Evolutionary conservation across 306 rosid genomes (phyloP).

Genomic region (Macrotyloma uniflorum): DNA sequence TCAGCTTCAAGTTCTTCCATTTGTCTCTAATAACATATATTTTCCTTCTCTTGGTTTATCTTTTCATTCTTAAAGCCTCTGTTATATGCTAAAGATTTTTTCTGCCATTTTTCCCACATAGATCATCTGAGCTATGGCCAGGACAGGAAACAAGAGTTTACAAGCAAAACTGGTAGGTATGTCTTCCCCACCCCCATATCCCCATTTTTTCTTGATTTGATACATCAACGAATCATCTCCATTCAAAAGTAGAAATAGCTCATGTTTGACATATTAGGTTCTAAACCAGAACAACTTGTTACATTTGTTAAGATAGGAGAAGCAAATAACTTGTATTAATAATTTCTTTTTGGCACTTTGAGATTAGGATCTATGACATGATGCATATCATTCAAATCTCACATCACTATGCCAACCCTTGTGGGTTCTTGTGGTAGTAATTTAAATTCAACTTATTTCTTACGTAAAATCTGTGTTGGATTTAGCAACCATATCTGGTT

Average conservation of each 20-base stretch:
- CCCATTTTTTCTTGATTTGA: background rate
- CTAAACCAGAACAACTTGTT: background rate
- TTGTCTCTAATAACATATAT: background rate
- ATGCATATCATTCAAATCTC: too few species aligned
- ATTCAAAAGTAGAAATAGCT: background rate
- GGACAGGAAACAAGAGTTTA: constrained; percentile 70
- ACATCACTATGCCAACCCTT: too few species aligned
- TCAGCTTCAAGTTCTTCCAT: constrained; percentile 6
- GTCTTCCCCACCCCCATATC: constrained; percentile 49
- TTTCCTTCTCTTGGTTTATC: constrained; percentile 8
- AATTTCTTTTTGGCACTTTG: background rate
- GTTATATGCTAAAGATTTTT: background rate
- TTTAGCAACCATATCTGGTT: background rate
- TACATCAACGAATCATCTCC: background rate
- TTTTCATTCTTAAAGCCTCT: constrained; percentile 31
- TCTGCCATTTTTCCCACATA: background rate
- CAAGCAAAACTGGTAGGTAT: constrained; percentile 98
- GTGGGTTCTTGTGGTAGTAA: too few species aligned
- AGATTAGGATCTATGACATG: too few species aligned
- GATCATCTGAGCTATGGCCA: constrained; percentile 54
- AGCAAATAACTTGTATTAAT: background rate
- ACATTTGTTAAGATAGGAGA: background rate
- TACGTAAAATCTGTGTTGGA: background rate
- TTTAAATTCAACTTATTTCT: background rate
- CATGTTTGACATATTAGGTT: background rate